Base-by-base conservation (phyloP, 1,284 basidiomycete genomes). In the Naganishia cerealis region DNA sequence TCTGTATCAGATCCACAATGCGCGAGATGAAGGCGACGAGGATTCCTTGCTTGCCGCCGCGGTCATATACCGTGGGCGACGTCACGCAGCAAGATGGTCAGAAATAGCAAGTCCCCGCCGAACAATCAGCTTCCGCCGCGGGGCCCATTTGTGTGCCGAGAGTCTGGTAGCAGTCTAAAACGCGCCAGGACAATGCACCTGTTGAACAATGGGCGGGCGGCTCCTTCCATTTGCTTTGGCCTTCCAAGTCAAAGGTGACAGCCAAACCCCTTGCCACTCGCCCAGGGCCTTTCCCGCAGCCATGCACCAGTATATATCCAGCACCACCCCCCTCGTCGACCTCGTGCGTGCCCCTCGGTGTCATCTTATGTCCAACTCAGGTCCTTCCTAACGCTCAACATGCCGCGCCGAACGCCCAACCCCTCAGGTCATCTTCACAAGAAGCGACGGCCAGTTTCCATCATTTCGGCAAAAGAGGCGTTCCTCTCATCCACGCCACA, bases 21-120 rank as follows among this genome's bases (percentile, higher is more conserved):
- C 21, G 81, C 74, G 10, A 77, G 18, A 65, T 36, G 18, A 54
- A 50, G 18, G 80, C 87, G 69, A 33, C 29, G 29, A 33, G 29
- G 29, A 33, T 33, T 33, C 6, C 29, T 33, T 33, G 29, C 29
- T 33, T 6, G 29, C 29, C 29, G 29, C 29, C 29, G 29, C 29
- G 3, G 29, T 6, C 6, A 33, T 33, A 33, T 33, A 33, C 29
- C 29, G 29, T 33, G 3, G 29, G 6, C 29, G 29, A 33, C 29
- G 29, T 33, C 29, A 33, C 29, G 29, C 29, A 33, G n/a, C 29
- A 33, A 6, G 6, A 33, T 33, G 29, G 29, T 33, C 29, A 33
- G 29, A 33, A 33, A 33, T 33, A 33, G 29, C 29, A 33, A 33
- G 6, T 33, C 29, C 2, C 29, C 29, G 29, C 6, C 29, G 29